Evolutionary conservation across 257 asterid genomes (phyloP), one percentile per base, ranked within the genome.

Genomic region (Plectranthus barbatus): DNA sequence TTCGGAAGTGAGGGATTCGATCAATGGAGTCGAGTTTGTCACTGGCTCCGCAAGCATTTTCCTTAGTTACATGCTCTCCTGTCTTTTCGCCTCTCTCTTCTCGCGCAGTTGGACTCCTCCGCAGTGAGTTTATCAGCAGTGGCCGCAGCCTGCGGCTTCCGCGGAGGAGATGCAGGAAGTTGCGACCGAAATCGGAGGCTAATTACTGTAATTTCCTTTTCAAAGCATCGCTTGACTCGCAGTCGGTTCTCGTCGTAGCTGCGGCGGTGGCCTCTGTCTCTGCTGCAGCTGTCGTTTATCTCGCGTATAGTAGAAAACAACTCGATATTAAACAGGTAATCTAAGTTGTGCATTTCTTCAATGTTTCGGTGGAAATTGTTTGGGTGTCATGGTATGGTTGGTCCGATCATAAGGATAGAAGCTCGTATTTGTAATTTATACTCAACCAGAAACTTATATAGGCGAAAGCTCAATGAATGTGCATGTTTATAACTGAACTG

Each of bases 161-260:
- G 9, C 74, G 81, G 56, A 44, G 85, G 67, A 79, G 77, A 69
- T 69, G 78, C 48, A 78, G 64, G 75, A 83, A 70, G 46, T 14
- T 56, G 20, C 82, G 91, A 36, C 70, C 70, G 64, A 80, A 77
- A 21, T 69, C 81, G 23, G 80, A 77, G 56, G 15, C 73, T 5
- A 64, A 69, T 40, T 58, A 71, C 60, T 58, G 65, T 21, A 73
- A 74, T 39, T 67, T 77, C 33, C 47, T 76, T 37, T 47, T 77
- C 51, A 78, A 62, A 72, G 98, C 95, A 17, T 81, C 95, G 68
- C 79, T 88, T 2, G 91, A 84, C 26, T 83, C 92, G 65, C 96
- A 86, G 55, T 67, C 82, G 13, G 56, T 69, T 53, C 23, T 72
- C 21, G 79, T 70, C 11, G 61, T 78, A 29, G 79, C 77, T 12